Base-by-base conservation (phyloP, 164 flowering plant species). In the Tetrastigma voinierianum region DNA sequence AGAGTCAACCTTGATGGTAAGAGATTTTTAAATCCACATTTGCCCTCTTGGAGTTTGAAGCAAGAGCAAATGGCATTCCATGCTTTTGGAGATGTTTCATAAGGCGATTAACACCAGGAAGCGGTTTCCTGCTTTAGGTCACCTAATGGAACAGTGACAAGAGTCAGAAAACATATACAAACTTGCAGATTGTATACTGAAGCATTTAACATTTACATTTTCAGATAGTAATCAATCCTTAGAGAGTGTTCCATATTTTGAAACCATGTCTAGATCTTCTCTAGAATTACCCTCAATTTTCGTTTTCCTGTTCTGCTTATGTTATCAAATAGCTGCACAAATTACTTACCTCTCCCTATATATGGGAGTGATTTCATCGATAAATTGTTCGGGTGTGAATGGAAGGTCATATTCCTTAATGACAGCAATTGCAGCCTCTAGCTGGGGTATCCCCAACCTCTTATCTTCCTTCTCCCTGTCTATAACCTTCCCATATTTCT, bases 71-170 rank as follows among this genome's bases (percentile, higher is more conserved):
- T n/a, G 93, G 86, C 61, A 88, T 73, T 53, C 78, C 75, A 67
- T 83, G 81, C 62, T 81, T 74, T 57, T 74, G 76, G 48, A 88
- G 86, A 78, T 88, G 93, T 54, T 32, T 71, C 61, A 86, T 78
- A 4, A 88, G 88, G 25, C 93, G 87, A 70, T 78, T 72, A 55
- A 81, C 93, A 49, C 93, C 93, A 46, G 93, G 90, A 65, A 84
- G 87, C 17, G 88, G 70, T 75, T 67, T 79, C 13, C n/a, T n/a
- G 86, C 77, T 15, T 64, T 58, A 21, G 72, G 44, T 87, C 90
- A 86, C 76, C 89, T 84, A 69, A 10, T 70, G 19, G n/a, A 32
- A 70, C 1, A 47, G n/a, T 57, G 3, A 3, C 21, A 55, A 44
- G 13, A 23, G 12, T 44, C 32, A 32, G 24, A 18, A 25, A 47